Conservation (phyloP, 1,284 basidiomycete genomes). For the Hypsizygus ulmarius region DNA sequence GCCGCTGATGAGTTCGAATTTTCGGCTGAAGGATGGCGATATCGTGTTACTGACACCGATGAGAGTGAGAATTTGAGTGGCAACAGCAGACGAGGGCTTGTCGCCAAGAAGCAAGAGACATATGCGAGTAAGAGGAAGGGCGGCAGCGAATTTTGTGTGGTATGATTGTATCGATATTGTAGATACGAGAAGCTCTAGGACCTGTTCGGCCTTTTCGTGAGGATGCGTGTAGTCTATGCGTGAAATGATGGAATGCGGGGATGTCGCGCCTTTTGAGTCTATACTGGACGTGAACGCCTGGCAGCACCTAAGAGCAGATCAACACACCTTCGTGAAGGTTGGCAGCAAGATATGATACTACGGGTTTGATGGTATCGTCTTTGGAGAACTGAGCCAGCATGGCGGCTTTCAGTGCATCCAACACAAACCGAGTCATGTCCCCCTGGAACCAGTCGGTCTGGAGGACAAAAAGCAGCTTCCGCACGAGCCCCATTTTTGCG, state of each 20-base stretch:
- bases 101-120: constrained; percentile 71
- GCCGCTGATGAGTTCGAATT: constrained; percentile 74
- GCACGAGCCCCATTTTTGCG: constrained; percentile 68
- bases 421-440: constrained; percentile 52
- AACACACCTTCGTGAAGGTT: constrained; percentile 71
- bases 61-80: constrained; percentile 57
- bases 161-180: constrained; percentile 51
- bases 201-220: constrained; percentile 58
- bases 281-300: constrained; percentile 1
- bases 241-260: constrained; percentile 56
- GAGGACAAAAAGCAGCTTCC: constrained; percentile 78
- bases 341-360: constrained; percentile 83
- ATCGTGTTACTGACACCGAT: constrained; percentile 52
- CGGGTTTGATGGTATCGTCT: constrained; percentile 77
- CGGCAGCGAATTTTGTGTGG: constrained; percentile 61
- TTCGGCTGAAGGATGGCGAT: constrained; percentile 61
- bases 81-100: constrained; percentile 57
- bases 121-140: constrained; percentile 72
- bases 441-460: constrained; percentile 72
- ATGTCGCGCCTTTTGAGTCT: constrained; percentile 36
- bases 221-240: constrained; percentile 46
- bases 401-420: constrained; percentile 58
- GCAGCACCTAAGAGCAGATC: background rate
- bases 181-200: constrained; percentile 58
- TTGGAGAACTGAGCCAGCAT: constrained; percentile 63